Evolutionary conservation across 129 eudicot genomes (phyloP).

Genomic region (Escallonia herrerae): DNA sequence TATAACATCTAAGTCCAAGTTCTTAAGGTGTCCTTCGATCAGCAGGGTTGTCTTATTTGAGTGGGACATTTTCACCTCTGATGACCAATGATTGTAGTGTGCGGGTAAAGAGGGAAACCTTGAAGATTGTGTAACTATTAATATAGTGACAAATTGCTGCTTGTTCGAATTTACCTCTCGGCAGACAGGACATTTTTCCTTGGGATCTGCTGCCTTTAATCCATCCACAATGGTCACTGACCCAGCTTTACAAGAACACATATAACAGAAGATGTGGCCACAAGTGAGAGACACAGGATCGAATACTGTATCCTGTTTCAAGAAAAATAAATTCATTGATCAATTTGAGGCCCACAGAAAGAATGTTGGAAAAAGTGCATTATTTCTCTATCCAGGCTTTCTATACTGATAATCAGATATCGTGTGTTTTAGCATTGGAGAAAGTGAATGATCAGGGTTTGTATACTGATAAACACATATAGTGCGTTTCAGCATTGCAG

Average conservation of each 20-base stretch:
- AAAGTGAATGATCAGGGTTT: no score
- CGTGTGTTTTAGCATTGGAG: no score
- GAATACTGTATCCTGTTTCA: slow-evolving; percentile 69
- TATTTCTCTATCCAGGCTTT: background rate
- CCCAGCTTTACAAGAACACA: slow-evolving; percentile 87
- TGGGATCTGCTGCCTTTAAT: slow-evolving; percentile 44
- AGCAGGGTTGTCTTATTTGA: no score
- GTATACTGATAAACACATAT: no score
- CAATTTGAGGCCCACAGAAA: background rate
- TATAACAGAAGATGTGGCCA: slow-evolving; percentile 86
- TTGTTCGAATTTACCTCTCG: slow-evolving; percentile 43
- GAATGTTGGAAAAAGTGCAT: background rate
- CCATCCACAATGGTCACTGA: slow-evolving; percentile 87
- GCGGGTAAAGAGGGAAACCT: no score
- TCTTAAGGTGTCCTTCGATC: no score
- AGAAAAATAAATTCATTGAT: slow-evolving; percentile 7
- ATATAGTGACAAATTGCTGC: no score
- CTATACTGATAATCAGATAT: background rate
- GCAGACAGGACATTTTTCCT: slow-evolving; percentile 76
- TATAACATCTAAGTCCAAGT: no score
- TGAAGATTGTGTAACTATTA: no score
- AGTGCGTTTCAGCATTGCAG: background rate
- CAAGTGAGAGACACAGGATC: slow-evolving; percentile 84
- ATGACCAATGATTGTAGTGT: no score
- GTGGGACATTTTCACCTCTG: no score